Base-by-base conservation (phyloP, 2,329 filamentous ascomycete genomes). In the Coniella vitis region DNA sequence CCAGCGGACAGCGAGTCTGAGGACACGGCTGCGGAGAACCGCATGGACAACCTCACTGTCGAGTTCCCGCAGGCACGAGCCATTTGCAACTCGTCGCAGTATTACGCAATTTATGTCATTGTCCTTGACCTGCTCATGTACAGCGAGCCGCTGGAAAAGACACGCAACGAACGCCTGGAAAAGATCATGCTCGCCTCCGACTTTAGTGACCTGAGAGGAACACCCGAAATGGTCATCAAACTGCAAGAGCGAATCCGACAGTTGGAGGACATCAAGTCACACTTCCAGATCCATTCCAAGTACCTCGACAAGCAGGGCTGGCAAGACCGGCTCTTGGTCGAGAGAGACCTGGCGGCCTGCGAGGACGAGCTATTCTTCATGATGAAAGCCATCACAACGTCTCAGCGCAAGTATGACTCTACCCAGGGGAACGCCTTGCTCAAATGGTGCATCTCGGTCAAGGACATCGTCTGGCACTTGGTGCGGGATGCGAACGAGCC, bases 121-220 rank as follows among this genome's bases (percentile, higher is more conserved):
- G 91, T 96, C 3, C 75, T 97, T 55, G 93, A 99, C 67, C 76
- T 99, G 37, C 75, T 99, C 45, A 83, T 99, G 65, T 99, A 97
- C 70, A 96, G 81, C 61, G 93, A 99, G 65, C 93, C 93, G 2
- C 71, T 95, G 40, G 93, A 98, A 67, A 98, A 98, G 76, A 94
- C 91, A n/a, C 82, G 94, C 51, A 95, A 78, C 60, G 94, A 98
- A 69, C 83, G 89, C 32, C 73, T 99, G 14, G 93, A 98, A 66
- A 97, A 96, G 75, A 98, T 99, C 58, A 96, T 98, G 83, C 80
- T 98, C 42, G 93, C 91, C 1, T 97, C 93, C 0, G 93, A 99
- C 67, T 99, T 98, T 63, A 98, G 91, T 65, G 93, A 99, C 63
- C 75, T 99, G 38, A 84, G 89, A 49, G 94, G 93, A 44, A 88